Evolutionary conservation across 768 basidiomycete genomes (phyloP), one percentile per base, ranked within the genome.

Genomic region (Lentinula guzmanii): DNA sequence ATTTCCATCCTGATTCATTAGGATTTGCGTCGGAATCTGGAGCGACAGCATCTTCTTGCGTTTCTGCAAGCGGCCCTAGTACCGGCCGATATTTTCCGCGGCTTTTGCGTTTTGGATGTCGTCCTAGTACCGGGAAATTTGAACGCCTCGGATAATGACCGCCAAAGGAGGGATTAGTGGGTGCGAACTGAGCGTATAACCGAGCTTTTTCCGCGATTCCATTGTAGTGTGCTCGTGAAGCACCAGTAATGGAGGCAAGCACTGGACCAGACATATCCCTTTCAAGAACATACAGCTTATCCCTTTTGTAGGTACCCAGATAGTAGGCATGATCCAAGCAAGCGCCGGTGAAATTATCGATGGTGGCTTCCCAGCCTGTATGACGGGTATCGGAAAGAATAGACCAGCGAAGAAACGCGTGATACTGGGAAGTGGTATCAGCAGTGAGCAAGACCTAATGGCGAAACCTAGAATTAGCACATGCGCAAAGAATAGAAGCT

Each of bases 371-470:
- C 45, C 48, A 51, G 46, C 18, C 58, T 16, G 46, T 15, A 35
- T 13, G 6, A 3, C 8, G 28, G 13, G 2, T 18, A 39, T 48
- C 58, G 18, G 58, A 46, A 15, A 48, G 33, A 18, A 48, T 59
- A 15, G 45, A 50, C 24, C 37, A 51, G 9, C 46, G 46, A 34
- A 59, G 28, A 33, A 59, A 59, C 13, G n/a, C 35, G n/a, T 43
- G 24, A 24, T 59, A 59, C 34, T 59, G 58, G n/a, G 13, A 59
- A 45, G 58, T 51, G 9, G 24, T 39, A 39, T 59, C 58, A 21
- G 58, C 45, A 50, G 58, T 24, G 10, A 59, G 48, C 13, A 59
- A 33, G 45, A 59, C 31, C 58, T 59, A 31, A 10, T 28, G 16
- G 16, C 18, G 33, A 15, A 39, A 6, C 13, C 9, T 6, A 34